Percentiles rank a stretch among this genome's conserved stretches.
These are phyloP conservation scores for Talaromyces sp. DNA, from an alignment of 2,329 filamentous ascomycete species.

Conservation along the genomic window DNA sequence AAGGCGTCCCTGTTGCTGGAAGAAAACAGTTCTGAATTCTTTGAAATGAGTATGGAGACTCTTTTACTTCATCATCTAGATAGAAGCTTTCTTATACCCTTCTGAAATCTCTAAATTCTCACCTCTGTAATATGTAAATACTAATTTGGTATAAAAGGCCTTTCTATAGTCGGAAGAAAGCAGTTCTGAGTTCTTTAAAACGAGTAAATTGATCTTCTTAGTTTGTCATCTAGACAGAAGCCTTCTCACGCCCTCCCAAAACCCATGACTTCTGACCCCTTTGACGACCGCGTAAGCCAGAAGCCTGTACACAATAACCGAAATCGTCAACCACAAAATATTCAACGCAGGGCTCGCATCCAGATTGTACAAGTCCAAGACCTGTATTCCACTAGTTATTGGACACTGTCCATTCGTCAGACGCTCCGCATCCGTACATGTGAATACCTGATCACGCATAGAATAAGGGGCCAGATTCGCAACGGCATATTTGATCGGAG, in stretches of 20 bases:
- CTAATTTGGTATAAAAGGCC: too few relatives aligned
- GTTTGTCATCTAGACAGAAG: neutral
- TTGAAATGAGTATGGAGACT: neutral
- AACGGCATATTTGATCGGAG: conserved; percentile 67
- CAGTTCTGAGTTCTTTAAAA: too few relatives aligned
- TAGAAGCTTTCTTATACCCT: too few relatives aligned
- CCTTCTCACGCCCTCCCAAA: conserved; percentile 6
- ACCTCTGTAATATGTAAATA: too few relatives aligned
- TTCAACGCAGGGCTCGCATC: conserved; percentile 61
- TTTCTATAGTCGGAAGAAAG: too few relatives aligned
- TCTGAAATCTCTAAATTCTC: too few relatives aligned
- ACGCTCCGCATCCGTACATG: conserved; percentile 59
- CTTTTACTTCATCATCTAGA: too few relatives aligned
- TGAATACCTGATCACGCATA: conserved; percentile 59
- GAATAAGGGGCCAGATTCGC: conserved; percentile 66
- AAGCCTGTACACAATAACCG: conserved; percentile 63
- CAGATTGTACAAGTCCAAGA: conserved; percentile 64
- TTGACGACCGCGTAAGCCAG: conserved; percentile 44
- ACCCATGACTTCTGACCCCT: conserved; percentile 25
- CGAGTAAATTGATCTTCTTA: neutral
- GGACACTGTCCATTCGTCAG: conserved; percentile 61
- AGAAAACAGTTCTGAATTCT: neutral
- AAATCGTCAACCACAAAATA: conserved; percentile 60
- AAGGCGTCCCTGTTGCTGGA: neutral
- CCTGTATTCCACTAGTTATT: conserved; percentile 64